phyloP scores from a whole-genome alignment of 805 yeast species.

The Yamadazyma olivae region DNA sequence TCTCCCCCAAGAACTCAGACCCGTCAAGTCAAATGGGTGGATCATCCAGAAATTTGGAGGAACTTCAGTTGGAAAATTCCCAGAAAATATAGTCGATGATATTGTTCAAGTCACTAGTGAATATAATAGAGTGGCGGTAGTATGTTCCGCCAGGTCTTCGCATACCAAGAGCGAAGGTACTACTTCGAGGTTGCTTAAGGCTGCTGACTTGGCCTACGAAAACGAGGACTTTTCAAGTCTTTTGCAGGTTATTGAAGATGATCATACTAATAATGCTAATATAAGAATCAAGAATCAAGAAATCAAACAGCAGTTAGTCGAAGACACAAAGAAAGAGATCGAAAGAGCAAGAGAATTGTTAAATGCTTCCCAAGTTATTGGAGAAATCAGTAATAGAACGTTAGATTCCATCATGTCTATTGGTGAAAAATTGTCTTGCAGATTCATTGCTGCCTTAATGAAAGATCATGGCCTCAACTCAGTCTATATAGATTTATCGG shows the following conservation, averaged over 20 bases:
- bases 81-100: conserved; percentile 78
- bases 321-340: conserved; percentile 63
- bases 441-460: conserved; percentile 82
- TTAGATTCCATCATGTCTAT: conserved; percentile 86
- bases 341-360: conserved; percentile 65
- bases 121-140: conserved; percentile 77
- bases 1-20: conserved; percentile 21
- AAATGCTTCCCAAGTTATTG: conserved; percentile 86
- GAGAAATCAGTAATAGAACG: conserved; percentile 87
- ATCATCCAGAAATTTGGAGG: conserved; percentile 92
- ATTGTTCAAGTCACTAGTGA: conserved; percentile 68
- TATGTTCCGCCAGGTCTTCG: conserved; percentile 93
- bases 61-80: conserved; percentile 94
- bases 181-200: conserved; percentile 75
- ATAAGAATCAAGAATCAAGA: conserved; percentile 41
- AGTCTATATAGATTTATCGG: conserved; percentile 73
- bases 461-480: conserved; percentile 80
- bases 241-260: conserved; percentile 67
- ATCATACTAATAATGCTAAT: conserved; percentile 75
- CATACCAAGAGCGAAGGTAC: conserved; percentile 93
- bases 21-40: conserved; percentile 25
- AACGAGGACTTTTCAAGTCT: conserved; percentile 56
- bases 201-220: conserved; percentile 77
- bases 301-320: conserved; percentile 52
- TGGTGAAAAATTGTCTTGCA: conserved; percentile 91